Evolutionary conservation across 345 rosid species (phyloP).

Genomic region (Gossypium longicalyx): DNA sequence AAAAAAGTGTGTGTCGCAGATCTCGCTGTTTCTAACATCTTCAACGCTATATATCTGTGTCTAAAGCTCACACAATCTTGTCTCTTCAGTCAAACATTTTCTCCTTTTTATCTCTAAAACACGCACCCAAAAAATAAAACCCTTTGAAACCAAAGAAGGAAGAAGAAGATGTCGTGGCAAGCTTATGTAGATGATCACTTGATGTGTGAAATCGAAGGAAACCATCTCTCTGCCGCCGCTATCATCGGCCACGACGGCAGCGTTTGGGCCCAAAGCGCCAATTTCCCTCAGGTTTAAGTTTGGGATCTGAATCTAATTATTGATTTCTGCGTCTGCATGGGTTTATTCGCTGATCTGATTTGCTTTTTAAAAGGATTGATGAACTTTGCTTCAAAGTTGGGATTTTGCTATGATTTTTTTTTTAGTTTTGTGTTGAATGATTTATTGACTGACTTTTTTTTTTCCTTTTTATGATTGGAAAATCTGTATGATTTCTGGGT

Average conservation of each 20-base stretch:
- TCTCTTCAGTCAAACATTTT: background rate
- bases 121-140: no score
- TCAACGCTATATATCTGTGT: slow-evolving; percentile 21
- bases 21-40: slow-evolving; percentile 24
- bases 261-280: slow-evolving; percentile 23
- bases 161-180: slow-evolving; percentile 25
- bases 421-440: background rate
- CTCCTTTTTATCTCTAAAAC: background rate
- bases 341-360: slow-evolving; percentile 12
- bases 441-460: background rate
- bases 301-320: slow-evolving; percentile 10
- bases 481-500: background rate
- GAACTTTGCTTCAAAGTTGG: background rate
- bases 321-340: slow-evolving; percentile 7
- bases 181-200: slow-evolving; percentile 20
- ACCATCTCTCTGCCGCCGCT: slow-evolving; percentile 21
- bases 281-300: background rate
- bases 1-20: background rate
- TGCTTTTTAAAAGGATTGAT: background rate
- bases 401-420: background rate
- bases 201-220: slow-evolving; percentile 23
- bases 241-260: slow-evolving; percentile 24
- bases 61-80: background rate
- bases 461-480: background rate
- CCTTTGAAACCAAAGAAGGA: background rate